Evolutionary conservation across 2,329 filamentous ascomycete genomes (phyloP), one percentile per base, ranked within the genome.

Genomic region (Fusarium sp.): DNA sequence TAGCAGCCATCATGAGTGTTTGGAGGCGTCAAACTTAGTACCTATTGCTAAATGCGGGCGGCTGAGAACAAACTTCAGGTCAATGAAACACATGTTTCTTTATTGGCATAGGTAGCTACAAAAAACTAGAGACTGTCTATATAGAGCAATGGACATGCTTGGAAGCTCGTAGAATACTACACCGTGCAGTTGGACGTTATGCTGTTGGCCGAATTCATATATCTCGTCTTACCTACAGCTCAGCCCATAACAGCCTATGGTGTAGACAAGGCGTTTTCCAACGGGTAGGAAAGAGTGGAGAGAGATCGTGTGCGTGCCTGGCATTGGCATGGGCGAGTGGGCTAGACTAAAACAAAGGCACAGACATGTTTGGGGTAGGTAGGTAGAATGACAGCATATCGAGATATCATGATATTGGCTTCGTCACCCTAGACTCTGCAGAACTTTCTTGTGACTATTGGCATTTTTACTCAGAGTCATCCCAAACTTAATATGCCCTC

Each of bases 1-100:
- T 59, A 10, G 27, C 27, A 30, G 10, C 27, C 13, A 30, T 33
- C 64, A 30, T 59, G 60, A n/a, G 32, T 15, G 22, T 32, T 56
- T 62, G 20, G 45, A 50, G 60, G 51, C 59, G 57, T 48, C 32
- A 10, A 30, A 33, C 35, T 44, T n/a, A n/a, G n/a, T n/a, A 39
- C 22, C 14, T 27, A 30, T 30, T 22, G 33, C 37, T 51, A 57
- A 39, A 25, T 33, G 15, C 46, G 25, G 44, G 53, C 33, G 25
- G 35, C 11, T 19, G 44, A 17, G 22, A 25, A 20, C 14, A 53
- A 23, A 23, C 22, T 47, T 43, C 25, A 7, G 19, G n/a, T 27
- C n/a, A 49, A 48, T 49, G n/a, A 30, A 63, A 49, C 32, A 11
- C 19, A 30, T 30, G 25, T 17, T 17, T 25, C 15, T n/a, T 52